A percentile compares a stretch with the other conserved stretches of the same genome.
These are phyloP conservation scores for Vanrija sp. DNA, from an alignment of 1,284 basidiomycete species.

Conservation along the genomic window DNA sequence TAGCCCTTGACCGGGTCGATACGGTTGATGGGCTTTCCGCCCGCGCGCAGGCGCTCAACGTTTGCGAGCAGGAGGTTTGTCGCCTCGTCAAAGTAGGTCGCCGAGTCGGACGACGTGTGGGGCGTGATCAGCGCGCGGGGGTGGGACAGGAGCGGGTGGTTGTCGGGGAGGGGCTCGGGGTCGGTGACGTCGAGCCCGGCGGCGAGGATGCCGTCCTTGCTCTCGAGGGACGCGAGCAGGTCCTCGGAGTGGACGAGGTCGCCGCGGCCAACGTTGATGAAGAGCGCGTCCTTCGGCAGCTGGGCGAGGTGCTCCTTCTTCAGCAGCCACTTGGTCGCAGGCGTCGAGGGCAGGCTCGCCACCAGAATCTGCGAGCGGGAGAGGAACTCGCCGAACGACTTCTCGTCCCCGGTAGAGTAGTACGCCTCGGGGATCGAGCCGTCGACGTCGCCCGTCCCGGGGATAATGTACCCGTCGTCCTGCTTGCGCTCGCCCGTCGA, in stretches of 20 bases:
- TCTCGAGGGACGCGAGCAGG: constrained; percentile 5
- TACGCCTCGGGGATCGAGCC: constrained; percentile 36
- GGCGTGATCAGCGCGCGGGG: constrained; percentile 42
- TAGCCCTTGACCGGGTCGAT: constrained; percentile 46
- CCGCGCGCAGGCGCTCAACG: constrained; percentile 36
- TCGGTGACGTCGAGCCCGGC: constrained; percentile 48
- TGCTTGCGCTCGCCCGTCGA: constrained; percentile 30
- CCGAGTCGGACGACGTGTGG: constrained; percentile 39
- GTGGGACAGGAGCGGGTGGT: constrained; percentile 43
- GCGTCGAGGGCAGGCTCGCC: constrained; percentile 42
- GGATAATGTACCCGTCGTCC: constrained; percentile 45
- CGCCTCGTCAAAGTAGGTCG: constrained; percentile 36
- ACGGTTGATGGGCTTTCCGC: constrained; percentile 36
- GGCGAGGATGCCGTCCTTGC: constrained; percentile 26
- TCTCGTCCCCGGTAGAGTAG: constrained; percentile 36
- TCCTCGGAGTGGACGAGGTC: constrained; percentile 32
- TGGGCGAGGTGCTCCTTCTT: constrained; percentile 26
- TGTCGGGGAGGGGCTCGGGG: constrained; percentile 45
- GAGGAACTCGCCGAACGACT: constrained; percentile 39
- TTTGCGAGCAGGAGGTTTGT: constrained; percentile 47
- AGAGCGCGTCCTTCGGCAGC: constrained; percentile 36
- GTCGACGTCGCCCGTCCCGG: constrained; percentile 44
- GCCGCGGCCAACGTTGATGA: constrained; percentile 49
- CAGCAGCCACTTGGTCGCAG: constrained; percentile 34
- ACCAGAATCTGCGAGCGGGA: constrained; percentile 37